phyloP scores from a whole-genome alignment of 352 stramenopile species.

The Peronospora farinosa region DNA sequence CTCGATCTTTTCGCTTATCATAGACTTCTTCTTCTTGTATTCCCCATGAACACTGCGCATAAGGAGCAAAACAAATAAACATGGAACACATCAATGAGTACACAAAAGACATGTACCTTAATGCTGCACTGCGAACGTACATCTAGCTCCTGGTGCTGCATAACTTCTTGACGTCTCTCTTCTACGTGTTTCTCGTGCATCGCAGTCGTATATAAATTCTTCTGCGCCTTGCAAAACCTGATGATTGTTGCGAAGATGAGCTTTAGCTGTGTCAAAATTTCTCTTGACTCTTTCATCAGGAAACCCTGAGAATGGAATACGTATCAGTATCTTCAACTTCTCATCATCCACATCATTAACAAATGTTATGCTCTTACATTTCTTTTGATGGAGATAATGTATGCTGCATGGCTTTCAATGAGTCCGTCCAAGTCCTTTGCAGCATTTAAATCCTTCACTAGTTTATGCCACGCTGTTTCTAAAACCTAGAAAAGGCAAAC shows the following conservation, averaged over 20 bases:
- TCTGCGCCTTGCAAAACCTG: conserved; percentile 74
- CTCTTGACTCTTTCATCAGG: conserved; percentile 70
- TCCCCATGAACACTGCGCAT: conserved; percentile 50
- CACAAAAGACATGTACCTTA: neutral
- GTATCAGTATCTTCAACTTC: neutral
- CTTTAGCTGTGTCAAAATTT: conserved; percentile 72
- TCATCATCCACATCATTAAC: neutral
- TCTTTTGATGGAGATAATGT: conserved; percentile 88
- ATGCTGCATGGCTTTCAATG: conserved; percentile 93
- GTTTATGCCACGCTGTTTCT: conserved; percentile 90
- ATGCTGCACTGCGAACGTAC: conserved; percentile 15
- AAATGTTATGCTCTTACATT: conserved; percentile 50
- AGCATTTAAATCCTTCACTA: conserved; percentile 86
- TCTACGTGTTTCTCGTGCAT: conserved; percentile 65
- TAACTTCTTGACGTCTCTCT: conserved; percentile 42
- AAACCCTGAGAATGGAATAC: conserved; percentile 48
- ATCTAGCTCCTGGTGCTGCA: conserved; percentile 45
- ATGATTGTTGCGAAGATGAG: conserved; percentile 79
- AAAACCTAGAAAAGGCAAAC: conserved; percentile 51
- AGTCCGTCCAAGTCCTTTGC: conserved; percentile 92
- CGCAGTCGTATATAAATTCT: conserved; percentile 73
- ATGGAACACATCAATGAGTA: neutral
- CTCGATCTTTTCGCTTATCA: conserved; percentile 25
- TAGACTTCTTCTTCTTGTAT: conserved; percentile 51
- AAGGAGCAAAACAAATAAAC: neutral